Base-by-base conservation (phyloP, 1,284 basidiomycete genomes). In the Cutaneotrichosporon spelunceum region DNA sequence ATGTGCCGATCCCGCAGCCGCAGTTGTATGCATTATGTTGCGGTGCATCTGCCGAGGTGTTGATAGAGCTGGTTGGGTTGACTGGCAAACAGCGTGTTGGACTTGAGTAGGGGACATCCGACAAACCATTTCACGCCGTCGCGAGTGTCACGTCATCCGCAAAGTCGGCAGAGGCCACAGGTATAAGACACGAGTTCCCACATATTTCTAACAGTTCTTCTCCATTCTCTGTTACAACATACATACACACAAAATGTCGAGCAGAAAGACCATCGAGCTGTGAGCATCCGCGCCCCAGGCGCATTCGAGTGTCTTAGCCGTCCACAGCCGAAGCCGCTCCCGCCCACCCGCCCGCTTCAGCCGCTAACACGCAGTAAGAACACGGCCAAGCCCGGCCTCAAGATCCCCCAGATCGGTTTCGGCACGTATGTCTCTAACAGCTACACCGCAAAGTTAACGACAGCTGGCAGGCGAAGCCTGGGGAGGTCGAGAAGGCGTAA, bases 351-450 rank as follows among this genome's bases (percentile, higher is more conserved):
- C 11, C 9, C 14, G 39, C 21, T 5, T 4, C 23, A 24, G 0
- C 23, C 14, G 45, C 56, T 58, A 26, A 52, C 57, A 26, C 11
- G 5, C 48, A 58, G 50, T 16, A 59, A 50, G 19, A 42, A 42
- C 39, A 42, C 39, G 39, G 39, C 39, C 27, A 72, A 72, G 68
- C 71, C 69, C 64, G 73, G 71, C 53, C 59, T 71, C 26, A 61
- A 64, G 55, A 54, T 90, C 65, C 88, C 87, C 48, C 85, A 87
- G 78, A 85, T 90, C 70, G 91, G 91, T 50, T 83, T 91, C 47
- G 90, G 90, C 10, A 92, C 90, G 29, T 93, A 34, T 13, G 55
- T 56, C 23, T 3, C 21, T 24, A 11, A 11, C 4, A 6, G n/a
- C 34, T 9, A 21, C 16, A 23, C 14, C 21, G 10, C 14, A n/a